A percentile compares a stretch with the other conserved stretches of the same genome.
These are phyloP conservation scores for Colletotrichum truncatum DNA, from an alignment of 2,329 filamentous ascomycete species.

Conservation along the genomic window DNA sequence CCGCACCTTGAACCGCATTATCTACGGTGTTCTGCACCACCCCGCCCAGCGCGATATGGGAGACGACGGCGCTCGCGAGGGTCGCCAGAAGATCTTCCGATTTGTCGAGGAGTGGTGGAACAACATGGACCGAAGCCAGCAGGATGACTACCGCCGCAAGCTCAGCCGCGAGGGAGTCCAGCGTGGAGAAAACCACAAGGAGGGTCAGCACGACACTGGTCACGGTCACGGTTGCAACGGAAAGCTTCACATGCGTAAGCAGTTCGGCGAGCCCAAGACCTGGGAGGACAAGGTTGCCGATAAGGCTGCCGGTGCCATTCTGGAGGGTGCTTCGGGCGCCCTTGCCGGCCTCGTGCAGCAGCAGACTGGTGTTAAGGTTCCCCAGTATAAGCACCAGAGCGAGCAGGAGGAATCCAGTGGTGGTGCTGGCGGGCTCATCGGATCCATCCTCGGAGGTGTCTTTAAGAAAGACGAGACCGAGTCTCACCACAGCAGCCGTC, in stretches of 20 bases:
- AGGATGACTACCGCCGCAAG: conserved; percentile 75
- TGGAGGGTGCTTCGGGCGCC: conserved; percentile 65
- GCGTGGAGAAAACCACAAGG: conserved; percentile 84
- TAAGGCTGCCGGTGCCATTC: conserved; percentile 64
- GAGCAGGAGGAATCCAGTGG: conserved; percentile 64
- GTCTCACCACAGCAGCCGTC: conserved; percentile 59
- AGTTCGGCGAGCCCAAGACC: conserved; percentile 59
- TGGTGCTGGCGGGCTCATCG: conserved; percentile 75
- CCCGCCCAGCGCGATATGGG: conserved; percentile 79
- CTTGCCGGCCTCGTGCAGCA: conserved; percentile 56
- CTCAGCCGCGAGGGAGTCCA: conserved; percentile 82
- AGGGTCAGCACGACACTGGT: conserved; percentile 83
- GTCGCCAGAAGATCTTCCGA: conserved; percentile 80
- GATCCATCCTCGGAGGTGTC: conserved; percentile 71
- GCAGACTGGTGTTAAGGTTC: conserved; percentile 54
- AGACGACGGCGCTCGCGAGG: conserved; percentile 75
- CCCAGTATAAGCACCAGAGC: conserved; percentile 39
- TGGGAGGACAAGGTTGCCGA: conserved; percentile 66
- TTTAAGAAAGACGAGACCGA: conserved; percentile 65
- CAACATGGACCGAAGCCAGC: conserved; percentile 68
- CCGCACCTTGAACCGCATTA: conserved; percentile 77
- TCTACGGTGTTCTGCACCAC: conserved; percentile 87
- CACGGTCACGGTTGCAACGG: conserved; percentile 85
- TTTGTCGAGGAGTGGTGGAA: conserved; percentile 87
- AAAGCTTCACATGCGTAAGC: conserved; percentile 81